These are phyloP conservation scores for Phaeosphaeria sp. DNA, from an alignment of 2,329 filamentous ascomycete genomes.

Conservation along the genomic window DNA sequence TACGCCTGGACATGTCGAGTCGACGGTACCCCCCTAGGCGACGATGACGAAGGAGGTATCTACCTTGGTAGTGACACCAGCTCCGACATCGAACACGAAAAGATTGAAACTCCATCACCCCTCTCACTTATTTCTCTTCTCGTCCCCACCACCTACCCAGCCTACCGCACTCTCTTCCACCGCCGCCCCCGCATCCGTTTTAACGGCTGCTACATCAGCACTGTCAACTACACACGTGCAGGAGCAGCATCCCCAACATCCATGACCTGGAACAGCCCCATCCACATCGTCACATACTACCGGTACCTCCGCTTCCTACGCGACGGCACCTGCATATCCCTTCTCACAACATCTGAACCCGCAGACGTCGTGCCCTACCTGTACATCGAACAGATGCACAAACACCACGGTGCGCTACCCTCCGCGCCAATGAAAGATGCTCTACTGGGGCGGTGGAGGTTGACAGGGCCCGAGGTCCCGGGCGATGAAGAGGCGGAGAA, in stretches of 20 bases:
- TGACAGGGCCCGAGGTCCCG: constrained; percentile 58
- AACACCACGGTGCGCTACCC: constrained; percentile 50
- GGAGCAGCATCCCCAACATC: constrained; percentile 75
- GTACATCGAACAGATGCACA: constrained; percentile 70
- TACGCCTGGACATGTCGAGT: constrained; percentile 74
- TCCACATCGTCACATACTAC: constrained; percentile 98
- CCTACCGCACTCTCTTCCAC: constrained; percentile 74
- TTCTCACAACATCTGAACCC: constrained; percentile 83
- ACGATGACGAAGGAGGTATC: constrained; percentile 43
- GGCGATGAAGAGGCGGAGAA: constrained; percentile 21
- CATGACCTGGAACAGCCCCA: constrained; percentile 77
- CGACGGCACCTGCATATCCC: constrained; percentile 80
- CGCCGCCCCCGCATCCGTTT: constrained; percentile 85
- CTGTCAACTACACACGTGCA: constrained; percentile 89
- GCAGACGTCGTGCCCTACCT: constrained; percentile 86
- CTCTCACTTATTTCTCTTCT: constrained; percentile 37
- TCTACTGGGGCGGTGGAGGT: constrained; percentile 69
- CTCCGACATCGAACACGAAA: constrained; percentile 15
- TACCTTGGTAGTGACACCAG: constrained; percentile 33
- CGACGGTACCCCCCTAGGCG: constrained; percentile 54
- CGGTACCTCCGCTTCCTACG: constrained; percentile 95
- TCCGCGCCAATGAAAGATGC: constrained; percentile 72
- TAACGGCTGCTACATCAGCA: constrained; percentile 95
- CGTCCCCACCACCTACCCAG: constrained; percentile 47
- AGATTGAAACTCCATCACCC: not conserved